These are phyloP conservation scores for Penicillium sp. DNA, from an alignment of 2,329 filamentous ascomycete species.

Conservation along the genomic window DNA sequence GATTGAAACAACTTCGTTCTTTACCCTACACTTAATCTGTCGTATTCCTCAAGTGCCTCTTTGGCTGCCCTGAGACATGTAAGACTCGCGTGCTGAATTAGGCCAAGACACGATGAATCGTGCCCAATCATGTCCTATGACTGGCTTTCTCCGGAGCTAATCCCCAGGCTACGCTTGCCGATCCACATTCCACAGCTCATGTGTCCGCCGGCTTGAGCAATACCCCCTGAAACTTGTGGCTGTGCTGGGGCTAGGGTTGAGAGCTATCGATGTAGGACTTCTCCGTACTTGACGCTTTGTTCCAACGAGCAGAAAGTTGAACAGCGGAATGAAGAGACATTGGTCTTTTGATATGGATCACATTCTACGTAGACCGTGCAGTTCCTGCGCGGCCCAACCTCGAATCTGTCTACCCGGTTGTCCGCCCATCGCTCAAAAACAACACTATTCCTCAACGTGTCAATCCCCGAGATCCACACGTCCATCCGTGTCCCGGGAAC, in stretches of 20 bases:
- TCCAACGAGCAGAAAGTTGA: neutral
- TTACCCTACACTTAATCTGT: neutral
- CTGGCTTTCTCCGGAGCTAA: neutral
- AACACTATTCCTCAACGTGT: conserved; percentile 41
- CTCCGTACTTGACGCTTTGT: neutral
- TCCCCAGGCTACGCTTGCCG: neutral
- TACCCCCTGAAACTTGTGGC: neutral
- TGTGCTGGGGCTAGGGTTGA: neutral
- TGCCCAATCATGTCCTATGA: neutral
- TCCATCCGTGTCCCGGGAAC: conserved; percentile 41
- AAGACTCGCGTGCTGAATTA: neutral
- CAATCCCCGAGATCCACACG: conserved; percentile 41
- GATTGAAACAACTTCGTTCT: neutral
- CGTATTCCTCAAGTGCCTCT: no score
- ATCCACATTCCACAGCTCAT: neutral
- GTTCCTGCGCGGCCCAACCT: neutral
- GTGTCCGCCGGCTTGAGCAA: neutral
- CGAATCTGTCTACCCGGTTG: neutral
- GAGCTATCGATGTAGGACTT: neutral
- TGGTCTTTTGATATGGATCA: neutral
- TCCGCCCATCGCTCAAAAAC: conserved; percentile 20
- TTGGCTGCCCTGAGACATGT: neutral
- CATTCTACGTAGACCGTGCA: neutral
- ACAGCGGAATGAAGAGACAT: neutral
- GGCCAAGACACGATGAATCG: neutral